Percentiles rank a stretch among this genome's conserved stretches.
phyloP scores from a whole-genome alignment of 257 asterid genomes.

The Paulownia fortunei region DNA sequence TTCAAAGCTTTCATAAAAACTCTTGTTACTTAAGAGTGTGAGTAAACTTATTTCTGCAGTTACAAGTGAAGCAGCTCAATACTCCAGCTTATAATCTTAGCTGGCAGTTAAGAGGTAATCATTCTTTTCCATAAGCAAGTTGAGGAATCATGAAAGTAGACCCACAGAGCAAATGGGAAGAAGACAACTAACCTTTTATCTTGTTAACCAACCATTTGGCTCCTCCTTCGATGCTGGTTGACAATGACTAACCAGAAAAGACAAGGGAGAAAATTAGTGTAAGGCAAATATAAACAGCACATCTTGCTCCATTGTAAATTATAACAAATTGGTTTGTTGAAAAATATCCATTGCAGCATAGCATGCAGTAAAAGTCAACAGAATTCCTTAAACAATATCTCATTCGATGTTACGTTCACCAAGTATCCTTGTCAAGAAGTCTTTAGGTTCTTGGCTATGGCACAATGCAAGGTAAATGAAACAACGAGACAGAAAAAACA shows the following conservation, averaged over 20 bases:
- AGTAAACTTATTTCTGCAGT: too few relatives aligned
- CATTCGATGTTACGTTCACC: too few relatives aligned
- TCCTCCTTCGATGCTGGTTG: slow-evolving; percentile 64
- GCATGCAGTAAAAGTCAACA: neutral
- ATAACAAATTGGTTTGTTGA: neutral
- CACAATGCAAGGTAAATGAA: neutral
- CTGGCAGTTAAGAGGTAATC: neutral
- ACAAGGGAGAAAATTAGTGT: slow-evolving; percentile 2
- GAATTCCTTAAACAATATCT: too few relatives aligned
- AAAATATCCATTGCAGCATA: neutral
- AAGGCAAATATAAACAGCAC: neutral
- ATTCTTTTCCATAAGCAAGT: neutral
- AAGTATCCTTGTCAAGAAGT: too few relatives aligned
- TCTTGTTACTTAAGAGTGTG: too few relatives aligned
- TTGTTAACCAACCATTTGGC: slow-evolving; percentile 72
- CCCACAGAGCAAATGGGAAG: slow-evolving; percentile 1
- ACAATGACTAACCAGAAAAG: slow-evolving; percentile 43
- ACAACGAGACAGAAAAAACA: neutral
- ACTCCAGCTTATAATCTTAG: neutral
- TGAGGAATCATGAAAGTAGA: neutral
- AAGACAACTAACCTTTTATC: slow-evolving; percentile 51
- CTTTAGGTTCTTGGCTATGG: neutral
- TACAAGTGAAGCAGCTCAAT: too few relatives aligned
- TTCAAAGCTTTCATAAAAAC: too few relatives aligned
- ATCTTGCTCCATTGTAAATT: neutral